Evolutionary conservation across 306 rosid genomes (phyloP).

Genomic region (Castanea mollissima): DNA sequence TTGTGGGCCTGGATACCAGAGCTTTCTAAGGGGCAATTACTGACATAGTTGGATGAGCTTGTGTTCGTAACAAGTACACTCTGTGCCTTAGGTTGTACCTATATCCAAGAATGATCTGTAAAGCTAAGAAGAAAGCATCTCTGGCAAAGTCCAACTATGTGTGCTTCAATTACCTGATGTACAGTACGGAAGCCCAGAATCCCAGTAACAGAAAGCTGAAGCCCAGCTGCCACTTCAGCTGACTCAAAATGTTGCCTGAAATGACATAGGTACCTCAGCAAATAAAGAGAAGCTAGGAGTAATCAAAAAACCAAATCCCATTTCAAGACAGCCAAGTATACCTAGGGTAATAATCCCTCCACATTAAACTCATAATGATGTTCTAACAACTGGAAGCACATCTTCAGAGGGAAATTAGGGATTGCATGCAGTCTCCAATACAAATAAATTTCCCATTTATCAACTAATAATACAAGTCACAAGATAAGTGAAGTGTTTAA

Average conservation of each 20-base stretch:
- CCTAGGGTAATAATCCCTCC: not conserved
- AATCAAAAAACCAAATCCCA: conserved; percentile 8
- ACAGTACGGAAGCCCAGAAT: conserved; percentile 87
- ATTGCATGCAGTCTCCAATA: not conserved
- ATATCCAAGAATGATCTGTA: conserved; percentile 20
- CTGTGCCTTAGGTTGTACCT: conserved; percentile 95
- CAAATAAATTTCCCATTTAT: too few species aligned
- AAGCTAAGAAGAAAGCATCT: conserved; percentile 21
- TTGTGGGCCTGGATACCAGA: conserved; percentile 30
- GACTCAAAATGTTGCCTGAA: conserved; percentile 77
- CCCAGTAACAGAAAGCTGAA: conserved; percentile 90
- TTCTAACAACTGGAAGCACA: not conserved
- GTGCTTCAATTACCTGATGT: conserved; percentile 64
- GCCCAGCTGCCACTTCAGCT: conserved; percentile 78
- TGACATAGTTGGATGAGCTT: conserved; percentile 32
- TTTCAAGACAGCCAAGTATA: conserved; percentile 13
- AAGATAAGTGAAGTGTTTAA: too few species aligned
- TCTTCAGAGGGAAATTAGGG: not conserved
- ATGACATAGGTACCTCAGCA: conserved; percentile 26
- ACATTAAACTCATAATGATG: too few species aligned
- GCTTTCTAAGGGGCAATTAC: conserved; percentile 24
- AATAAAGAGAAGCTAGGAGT: conserved; percentile 19
- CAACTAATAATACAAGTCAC: too few species aligned
- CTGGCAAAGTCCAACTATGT: not conserved
- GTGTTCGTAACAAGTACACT: conserved; percentile 74